Conservation (phyloP, 202 grass and related monocot species). For the Dendrocalamus latiflorus region DNA sequence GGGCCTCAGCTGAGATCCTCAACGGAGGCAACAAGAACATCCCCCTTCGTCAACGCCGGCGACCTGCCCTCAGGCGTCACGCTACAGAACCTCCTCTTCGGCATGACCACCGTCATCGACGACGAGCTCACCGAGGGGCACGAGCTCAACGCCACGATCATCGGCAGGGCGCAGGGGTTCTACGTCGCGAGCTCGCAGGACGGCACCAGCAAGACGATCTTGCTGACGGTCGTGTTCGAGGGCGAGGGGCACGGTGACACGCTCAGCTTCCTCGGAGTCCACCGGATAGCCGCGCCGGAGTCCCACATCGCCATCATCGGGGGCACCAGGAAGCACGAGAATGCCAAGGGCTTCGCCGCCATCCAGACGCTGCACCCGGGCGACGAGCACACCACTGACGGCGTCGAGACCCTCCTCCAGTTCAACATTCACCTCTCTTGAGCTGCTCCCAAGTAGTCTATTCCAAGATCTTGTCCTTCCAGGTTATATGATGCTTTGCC, state of each 20-base stretch:
- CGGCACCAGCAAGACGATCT: slow-evolving; percentile 60
- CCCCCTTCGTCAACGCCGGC: slow-evolving; percentile 55
- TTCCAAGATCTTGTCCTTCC: background rate
- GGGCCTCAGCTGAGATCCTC: background rate
- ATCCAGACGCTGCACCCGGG: slow-evolving; percentile 45
- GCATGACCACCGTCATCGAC: slow-evolving; percentile 63
- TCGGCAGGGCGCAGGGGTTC: slow-evolving; percentile 76
- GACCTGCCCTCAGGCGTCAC: slow-evolving; percentile 44
- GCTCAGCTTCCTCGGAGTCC: slow-evolving; percentile 70
- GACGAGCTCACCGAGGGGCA: slow-evolving; percentile 68
- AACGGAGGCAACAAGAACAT: slow-evolving; percentile 50
- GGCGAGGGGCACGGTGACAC: slow-evolving; percentile 50
- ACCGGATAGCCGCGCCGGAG: slow-evolving; percentile 41
- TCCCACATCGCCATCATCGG: slow-evolving; percentile 62
- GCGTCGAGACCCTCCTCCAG: slow-evolving; percentile 57
- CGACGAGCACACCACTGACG: slow-evolving; percentile 52
- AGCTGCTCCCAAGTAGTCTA: background rate
- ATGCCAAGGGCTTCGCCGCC: slow-evolving; percentile 63
- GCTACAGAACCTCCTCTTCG: slow-evolving; percentile 55
- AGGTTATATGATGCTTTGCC: background rate
- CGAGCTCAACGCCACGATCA: slow-evolving; percentile 45
- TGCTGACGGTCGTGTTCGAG: slow-evolving; percentile 61
- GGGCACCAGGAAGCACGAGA: slow-evolving; percentile 69
- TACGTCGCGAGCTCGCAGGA: slow-evolving; percentile 75
- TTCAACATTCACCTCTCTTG: slow-evolving; percentile 59